Percentiles rank a stretch among this genome's conserved stretches.
These are phyloP conservation scores for Botrytis elliptica DNA, from an alignment of 2,329 filamentous ascomycete genomes.

Conservation along the genomic window DNA sequence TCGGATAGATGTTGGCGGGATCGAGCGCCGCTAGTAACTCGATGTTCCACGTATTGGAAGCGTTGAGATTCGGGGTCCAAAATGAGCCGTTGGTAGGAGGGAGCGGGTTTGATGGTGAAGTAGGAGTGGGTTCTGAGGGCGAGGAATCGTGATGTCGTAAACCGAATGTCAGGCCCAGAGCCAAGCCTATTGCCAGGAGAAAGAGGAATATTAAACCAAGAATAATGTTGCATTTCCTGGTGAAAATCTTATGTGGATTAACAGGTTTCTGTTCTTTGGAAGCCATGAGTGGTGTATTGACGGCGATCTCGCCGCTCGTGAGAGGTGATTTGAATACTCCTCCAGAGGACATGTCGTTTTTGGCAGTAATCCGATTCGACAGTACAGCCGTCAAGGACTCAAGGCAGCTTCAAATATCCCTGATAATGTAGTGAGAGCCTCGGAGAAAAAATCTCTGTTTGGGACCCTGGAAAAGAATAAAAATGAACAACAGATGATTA, in stretches of 20 bases:
- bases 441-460: not conserved
- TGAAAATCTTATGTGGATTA: conserved; percentile 20
- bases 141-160: conserved; percentile 6
- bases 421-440: not conserved
- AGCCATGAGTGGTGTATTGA: not conserved
- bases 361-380: conserved; percentile 4
- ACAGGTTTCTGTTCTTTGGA: not conserved
- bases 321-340: conserved; percentile 19
- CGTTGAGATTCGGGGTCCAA: conserved; percentile 16
- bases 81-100: conserved; percentile 18
- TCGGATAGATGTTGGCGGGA: conserved; percentile 30
- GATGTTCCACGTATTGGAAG: conserved; percentile 24
- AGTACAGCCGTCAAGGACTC: no score
- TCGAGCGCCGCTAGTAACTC: conserved; percentile 14
- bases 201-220: conserved; percentile 19
- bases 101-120: not conserved
- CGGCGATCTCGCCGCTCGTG: conserved; percentile 2
- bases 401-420: not conserved
- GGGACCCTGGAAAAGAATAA: not conserved
- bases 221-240: conserved; percentile 22
- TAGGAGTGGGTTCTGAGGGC: not conserved
- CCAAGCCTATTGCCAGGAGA: conserved; percentile 15
- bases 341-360: conserved; percentile 19
- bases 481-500: not conserved
- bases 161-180: conserved; percentile 13